Percentiles rank a stretch among this genome's conserved stretches.
Conservation (phyloP, 2,329 filamentous ascomycete genomes). For the Cladosporium cucumerinum region DNA sequence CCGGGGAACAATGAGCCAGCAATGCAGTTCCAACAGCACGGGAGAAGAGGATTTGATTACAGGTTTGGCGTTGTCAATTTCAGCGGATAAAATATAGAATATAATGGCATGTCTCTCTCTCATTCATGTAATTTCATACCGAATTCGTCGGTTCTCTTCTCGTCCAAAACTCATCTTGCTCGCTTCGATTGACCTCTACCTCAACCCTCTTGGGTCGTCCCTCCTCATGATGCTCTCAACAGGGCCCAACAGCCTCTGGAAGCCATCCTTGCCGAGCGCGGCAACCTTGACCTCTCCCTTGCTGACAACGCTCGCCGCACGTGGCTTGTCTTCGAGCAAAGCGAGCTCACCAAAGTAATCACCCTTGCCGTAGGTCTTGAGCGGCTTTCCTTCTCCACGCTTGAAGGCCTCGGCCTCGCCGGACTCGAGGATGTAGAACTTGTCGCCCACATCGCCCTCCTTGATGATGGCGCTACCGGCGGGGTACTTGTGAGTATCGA, state of each 20-base stretch:
- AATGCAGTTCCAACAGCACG: not conserved
- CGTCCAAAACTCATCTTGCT: not conserved
- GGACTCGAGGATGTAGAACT: slow-evolving; percentile 85
- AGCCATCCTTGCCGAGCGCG: slow-evolving; percentile 86
- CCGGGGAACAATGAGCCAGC: not conserved
- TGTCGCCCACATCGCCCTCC: slow-evolving; percentile 86
- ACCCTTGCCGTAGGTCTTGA: slow-evolving; percentile 82
- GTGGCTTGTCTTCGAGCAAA: slow-evolving; percentile 85
- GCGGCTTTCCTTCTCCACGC: slow-evolving; percentile 63
- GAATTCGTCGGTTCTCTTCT: not conserved
- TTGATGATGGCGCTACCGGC: slow-evolving; percentile 79
- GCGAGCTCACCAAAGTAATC: slow-evolving; percentile 98
- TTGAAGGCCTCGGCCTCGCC: slow-evolving; percentile 87
- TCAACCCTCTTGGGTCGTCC: slow-evolving; percentile 50
- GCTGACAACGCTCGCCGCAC: slow-evolving; percentile 83
- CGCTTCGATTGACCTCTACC: not conserved
- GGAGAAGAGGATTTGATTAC: not conserved
- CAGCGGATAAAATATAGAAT: slow-evolving; percentile 4
- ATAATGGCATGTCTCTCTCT: slow-evolving; percentile 9
- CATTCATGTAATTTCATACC: slow-evolving; percentile 9
- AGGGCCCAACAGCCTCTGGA: slow-evolving; percentile 86
- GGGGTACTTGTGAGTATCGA: slow-evolving; percentile 85
- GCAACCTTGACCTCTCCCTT: slow-evolving; percentile 89
- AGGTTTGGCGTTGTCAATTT: not conserved
- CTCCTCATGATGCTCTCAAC: slow-evolving; percentile 93